Base-by-base conservation (phyloP, 202 grass and related monocot genomes). In the Zoysia matrella region DNA sequence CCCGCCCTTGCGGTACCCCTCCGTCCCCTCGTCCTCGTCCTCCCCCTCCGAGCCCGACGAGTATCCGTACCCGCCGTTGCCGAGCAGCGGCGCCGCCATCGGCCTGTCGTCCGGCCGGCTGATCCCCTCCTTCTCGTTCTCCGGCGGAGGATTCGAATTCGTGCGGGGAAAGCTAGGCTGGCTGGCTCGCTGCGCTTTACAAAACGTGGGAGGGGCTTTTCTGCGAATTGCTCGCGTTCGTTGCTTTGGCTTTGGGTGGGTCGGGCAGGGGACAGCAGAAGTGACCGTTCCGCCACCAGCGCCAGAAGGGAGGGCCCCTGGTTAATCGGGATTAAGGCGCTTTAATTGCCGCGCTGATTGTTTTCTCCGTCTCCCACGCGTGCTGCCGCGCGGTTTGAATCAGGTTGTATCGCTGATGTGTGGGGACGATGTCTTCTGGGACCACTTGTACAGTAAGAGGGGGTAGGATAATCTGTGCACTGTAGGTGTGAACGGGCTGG, bases 1-100 rank as follows among this genome's bases (percentile, higher is more conserved):
- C 6, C 95, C 95, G 42, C 95, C 95, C 82, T 91, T 98, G 48
- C 95, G 87, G 87, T 98, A 98, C 69, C 84, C 92, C 9, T 95
- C 92, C 44, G 83, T 76, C 22, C 92, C 92, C 80, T 98, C 95
- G 52, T 98, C 95, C 48, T 98, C 95, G n/a, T 91, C 89, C 72
- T 89, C 90, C 69, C 80, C 92, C 15, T 69, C 86, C 81, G 90
- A 93, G 48, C 86, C 89, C 73, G 92, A 94, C 45, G 86, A 91
- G 73, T 54, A 82, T 60, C 46, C 11, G 67, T 40, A 60, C 44
- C 84, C n/a, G 64, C 69, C 41, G 79, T 63, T 67, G 51, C 73
- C 73, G 67, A 85, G 48, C 49, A 73, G 73, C 67, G 86, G 72
- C 30, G 30, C 30, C 78, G 86, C 86, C 62, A 67, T 61, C 83